These are phyloP conservation scores for Aciculosporium take DNA, from an alignment of 2,329 filamentous ascomycete genomes.

Conservation along the genomic window DNA sequence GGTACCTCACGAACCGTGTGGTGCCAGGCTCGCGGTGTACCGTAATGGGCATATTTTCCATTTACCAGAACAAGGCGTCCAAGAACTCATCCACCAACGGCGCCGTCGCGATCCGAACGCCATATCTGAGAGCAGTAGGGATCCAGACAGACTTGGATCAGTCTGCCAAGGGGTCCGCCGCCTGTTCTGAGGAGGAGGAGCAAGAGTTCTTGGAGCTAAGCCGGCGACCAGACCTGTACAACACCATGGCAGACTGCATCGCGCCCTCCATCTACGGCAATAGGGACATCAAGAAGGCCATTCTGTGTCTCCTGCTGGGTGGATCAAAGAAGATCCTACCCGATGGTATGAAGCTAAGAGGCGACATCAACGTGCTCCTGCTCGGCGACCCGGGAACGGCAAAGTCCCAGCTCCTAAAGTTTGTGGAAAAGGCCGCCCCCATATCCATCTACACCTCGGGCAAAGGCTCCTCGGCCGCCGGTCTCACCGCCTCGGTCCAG, in stretches of 20 bases:
- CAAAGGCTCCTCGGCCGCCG: slow-evolving; percentile 92
- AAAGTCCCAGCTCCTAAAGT: slow-evolving; percentile 93
- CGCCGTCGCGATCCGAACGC: slow-evolving; percentile 88
- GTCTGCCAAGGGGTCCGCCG: slow-evolving; percentile 67
- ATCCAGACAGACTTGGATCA: slow-evolving; percentile 85
- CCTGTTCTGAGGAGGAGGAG: slow-evolving; percentile 90
- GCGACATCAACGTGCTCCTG: slow-evolving; percentile 93
- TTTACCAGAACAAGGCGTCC: slow-evolving; percentile 83
- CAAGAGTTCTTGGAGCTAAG: slow-evolving; percentile 92
- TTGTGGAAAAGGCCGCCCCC: slow-evolving; percentile 89
- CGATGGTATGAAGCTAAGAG: slow-evolving; percentile 93
- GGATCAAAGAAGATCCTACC: slow-evolving; percentile 96
- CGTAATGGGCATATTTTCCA: slow-evolving; percentile 93
- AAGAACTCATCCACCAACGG: slow-evolving; percentile 60
- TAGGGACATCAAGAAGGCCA: slow-evolving; percentile 90
- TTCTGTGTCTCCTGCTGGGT: slow-evolving; percentile 82
- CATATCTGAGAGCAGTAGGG: slow-evolving; percentile 83
- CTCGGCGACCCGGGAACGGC: slow-evolving; percentile 96
- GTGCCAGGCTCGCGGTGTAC: slow-evolving; percentile 91
- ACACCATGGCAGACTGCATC: slow-evolving; percentile 78
- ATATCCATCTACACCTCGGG: slow-evolving; percentile 98
- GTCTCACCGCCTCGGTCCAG: slow-evolving; percentile 94
- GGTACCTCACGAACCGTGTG: slow-evolving; percentile 88
- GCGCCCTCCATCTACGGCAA: slow-evolving; percentile 97
- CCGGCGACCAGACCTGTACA: slow-evolving; percentile 81